Conservation (phyloP, 805 yeast genomes). For the Metschnikowia amazonensis region DNA sequence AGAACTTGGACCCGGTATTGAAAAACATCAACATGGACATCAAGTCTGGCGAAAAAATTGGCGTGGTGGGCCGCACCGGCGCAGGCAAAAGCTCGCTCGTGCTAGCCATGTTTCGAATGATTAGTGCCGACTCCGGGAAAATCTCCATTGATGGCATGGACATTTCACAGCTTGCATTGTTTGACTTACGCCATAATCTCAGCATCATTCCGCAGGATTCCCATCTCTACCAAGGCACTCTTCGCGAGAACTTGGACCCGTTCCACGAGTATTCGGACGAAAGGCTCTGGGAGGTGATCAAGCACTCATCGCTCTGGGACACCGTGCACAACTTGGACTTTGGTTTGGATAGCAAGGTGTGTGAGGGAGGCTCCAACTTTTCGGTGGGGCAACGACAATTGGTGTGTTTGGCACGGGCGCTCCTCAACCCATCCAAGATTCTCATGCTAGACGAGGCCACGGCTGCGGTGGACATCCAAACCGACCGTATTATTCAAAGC, state of each 20-base stretch:
- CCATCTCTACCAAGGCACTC: constrained; percentile 24
- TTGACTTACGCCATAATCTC: constrained; percentile 22
- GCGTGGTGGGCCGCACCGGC: constrained; percentile 91
- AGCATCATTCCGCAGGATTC: constrained; percentile 28
- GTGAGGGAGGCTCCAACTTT: constrained; percentile 26
- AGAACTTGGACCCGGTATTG: constrained; percentile 74
- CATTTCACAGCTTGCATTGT: constrained; percentile 16
- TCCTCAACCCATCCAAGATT: constrained; percentile 17
- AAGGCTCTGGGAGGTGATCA: constrained; percentile 23
- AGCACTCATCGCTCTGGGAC: constrained; percentile 20
- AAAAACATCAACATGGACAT: constrained; percentile 62
- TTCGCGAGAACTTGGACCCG: constrained; percentile 60
- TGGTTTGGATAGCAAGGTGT: constrained; percentile 19
- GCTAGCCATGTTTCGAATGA: constrained; percentile 24
- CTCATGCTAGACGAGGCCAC: constrained; percentile 27
- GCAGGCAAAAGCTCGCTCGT: constrained; percentile 36
- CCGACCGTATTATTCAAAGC: constrained; percentile 26
- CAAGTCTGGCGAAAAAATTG: constrained; percentile 77
- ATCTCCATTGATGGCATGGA: constrained; percentile 21
- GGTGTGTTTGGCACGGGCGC: constrained; percentile 24
- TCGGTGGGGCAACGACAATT: constrained; percentile 26
- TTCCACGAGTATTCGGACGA: constrained; percentile 32
- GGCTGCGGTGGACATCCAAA: constrained; percentile 24
- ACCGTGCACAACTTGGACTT: constrained; percentile 15
- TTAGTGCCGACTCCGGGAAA: constrained; percentile 19